A percentile compares a stretch with the other conserved stretches of the same genome.
Evolutionary conservation across 306 rosid genomes (phyloP).

Genomic region (Glycine tomentella): DNA sequence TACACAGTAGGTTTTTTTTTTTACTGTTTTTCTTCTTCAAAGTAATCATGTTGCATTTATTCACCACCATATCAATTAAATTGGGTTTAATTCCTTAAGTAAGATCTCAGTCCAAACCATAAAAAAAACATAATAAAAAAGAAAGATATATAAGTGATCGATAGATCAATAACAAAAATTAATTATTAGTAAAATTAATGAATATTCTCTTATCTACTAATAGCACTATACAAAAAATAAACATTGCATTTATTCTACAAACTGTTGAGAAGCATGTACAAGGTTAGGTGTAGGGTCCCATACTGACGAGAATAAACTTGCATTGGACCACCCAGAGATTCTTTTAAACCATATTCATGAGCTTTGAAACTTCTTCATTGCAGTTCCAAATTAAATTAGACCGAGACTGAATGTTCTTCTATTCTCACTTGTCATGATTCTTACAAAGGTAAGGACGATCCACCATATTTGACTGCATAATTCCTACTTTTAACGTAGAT

Average conservation of each 20-base stretch:
- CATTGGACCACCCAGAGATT: slow-evolving; percentile 33
- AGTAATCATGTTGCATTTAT: background rate
- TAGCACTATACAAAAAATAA: too few relatives aligned
- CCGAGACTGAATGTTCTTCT: background rate
- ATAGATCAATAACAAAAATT: too few relatives aligned
- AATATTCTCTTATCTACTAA: too few relatives aligned
- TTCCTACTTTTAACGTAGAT: slow-evolving; percentile 1
- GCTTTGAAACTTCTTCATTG: slow-evolving; percentile 10
- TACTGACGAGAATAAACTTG: slow-evolving; percentile 31
- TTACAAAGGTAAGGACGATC: background rate
- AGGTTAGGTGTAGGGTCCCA: slow-evolving; percentile 35
- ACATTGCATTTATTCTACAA: too few relatives aligned
- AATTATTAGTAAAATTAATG: too few relatives aligned
- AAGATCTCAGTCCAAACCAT: too few relatives aligned
- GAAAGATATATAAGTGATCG: too few relatives aligned
- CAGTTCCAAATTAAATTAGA: background rate
- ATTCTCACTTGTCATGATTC: slow-evolving; percentile 14
- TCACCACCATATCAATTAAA: background rate
- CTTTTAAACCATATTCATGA: background rate
- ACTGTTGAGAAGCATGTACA: background rate
- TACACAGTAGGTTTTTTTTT: too few relatives aligned
- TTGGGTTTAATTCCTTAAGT: background rate
- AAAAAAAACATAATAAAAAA: too few relatives aligned
- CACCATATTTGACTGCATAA: slow-evolving; percentile 45
- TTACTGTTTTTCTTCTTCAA: background rate